These are phyloP conservation scores for Rhynchospora tenuis DNA, from an alignment of 176 grass and related monocot genomes.

Conservation along the genomic window DNA sequence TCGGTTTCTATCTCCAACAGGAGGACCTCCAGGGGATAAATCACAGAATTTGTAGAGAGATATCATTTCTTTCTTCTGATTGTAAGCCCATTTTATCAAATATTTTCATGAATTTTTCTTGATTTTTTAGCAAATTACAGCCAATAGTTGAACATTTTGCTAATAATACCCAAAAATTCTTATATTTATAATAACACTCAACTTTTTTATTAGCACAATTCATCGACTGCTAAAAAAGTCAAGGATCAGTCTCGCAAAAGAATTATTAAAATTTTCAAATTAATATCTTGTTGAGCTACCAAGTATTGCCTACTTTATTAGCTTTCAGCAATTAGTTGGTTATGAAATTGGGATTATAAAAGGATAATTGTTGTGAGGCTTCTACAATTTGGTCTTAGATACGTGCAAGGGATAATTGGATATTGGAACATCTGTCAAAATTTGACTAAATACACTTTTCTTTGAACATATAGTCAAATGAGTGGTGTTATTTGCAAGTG, in stretches of 20 bases:
- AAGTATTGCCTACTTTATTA: background rate
- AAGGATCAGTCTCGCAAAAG: background rate
- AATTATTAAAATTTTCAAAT: background rate
- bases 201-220: background rate
- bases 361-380: background rate
- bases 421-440: background rate
- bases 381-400: background rate
- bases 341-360: background rate
- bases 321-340: background rate
- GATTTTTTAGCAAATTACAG: slow-evolving; percentile 6
- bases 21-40: slow-evolving; percentile 34
- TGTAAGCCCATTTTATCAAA: slow-evolving; percentile 37
- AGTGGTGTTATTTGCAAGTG: background rate
- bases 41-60: slow-evolving; percentile 52
- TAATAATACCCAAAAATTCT: background rate
- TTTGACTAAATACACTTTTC: background rate
- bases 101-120: background rate
- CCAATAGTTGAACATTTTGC: background rate
- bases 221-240: background rate
- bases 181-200: background rate
- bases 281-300: background rate
- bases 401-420: background rate
- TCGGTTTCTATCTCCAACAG: slow-evolving; percentile 21
- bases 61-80: slow-evolving; percentile 69
- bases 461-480: background rate